Base-by-base conservation (phyloP, 495 filamentous ascomycete genomes). In the Aspergillus nanangensis region DNA sequence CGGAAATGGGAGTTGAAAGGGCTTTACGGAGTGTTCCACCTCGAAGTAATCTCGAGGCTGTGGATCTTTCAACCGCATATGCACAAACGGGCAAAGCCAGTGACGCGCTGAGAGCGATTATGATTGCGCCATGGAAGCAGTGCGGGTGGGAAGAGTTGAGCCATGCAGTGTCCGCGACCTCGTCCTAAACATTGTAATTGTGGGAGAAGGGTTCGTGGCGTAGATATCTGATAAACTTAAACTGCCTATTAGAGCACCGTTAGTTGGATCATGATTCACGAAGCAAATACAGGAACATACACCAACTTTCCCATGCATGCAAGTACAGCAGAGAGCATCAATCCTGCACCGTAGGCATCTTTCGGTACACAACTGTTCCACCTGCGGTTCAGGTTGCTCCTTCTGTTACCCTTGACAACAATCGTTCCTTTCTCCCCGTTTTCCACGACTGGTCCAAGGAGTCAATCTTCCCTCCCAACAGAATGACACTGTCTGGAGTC, bases 381-480 rank as follows among this genome's bases (percentile, higher is more conserved):
- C n/a, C 37, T 39, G 37, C 37, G 18, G 15, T 18, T 18, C 37
- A 4, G 37, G 25, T 45, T 49, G 42, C 27, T 47, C 52, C 13
- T 18, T 44, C 51, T 22, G 56, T 77, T 36, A 84, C 78, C 29
- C 72, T 81, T 41, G 73, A 71, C 60, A 77, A 78, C 45, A 98
- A 61, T 47, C 76, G 74, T 47, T 72, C 76, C 60, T 95, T 84
- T 54, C 89, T 73, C 13, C 78, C 77, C 21, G 86, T 82, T 44
- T 72, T 76, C 90, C 93, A 97, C 24, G 68, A 67, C 57, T 78
- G 79, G 55, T 96, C 86, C 73, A 90, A 73, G 1, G 58, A 71
- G 44, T 96, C 91, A 41, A 97, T 82, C 75, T 88, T 95, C 0
- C 93, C 93, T 2, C 93, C 93, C 13, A 96, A 63, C 3, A 95